Conservation (phyloP, 495 filamentous ascomycete genomes). For the Aspergillus conjunctus region DNA sequence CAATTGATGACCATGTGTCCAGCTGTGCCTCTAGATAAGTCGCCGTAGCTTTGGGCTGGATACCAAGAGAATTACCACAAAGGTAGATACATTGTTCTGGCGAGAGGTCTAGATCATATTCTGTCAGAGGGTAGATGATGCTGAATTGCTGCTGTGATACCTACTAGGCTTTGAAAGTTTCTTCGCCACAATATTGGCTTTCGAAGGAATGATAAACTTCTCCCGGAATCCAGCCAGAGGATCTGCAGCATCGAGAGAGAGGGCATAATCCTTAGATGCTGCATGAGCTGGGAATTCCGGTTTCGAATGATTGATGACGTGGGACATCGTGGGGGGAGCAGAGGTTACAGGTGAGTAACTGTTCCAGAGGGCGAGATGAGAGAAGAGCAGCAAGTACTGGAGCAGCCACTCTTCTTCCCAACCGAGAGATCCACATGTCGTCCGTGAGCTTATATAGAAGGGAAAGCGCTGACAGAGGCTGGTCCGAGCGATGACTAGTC, state of each 20-base stretch:
- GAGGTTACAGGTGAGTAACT: neutral
- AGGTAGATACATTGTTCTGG: slow-evolving; percentile 70
- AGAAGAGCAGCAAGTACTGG: neutral
- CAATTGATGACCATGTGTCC: slow-evolving; percentile 85
- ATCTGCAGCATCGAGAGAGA: slow-evolving; percentile 68
- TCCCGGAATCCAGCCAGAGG: slow-evolving; percentile 63
- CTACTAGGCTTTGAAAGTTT: slow-evolving; percentile 55
- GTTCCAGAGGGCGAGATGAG: neutral
- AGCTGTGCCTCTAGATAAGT: slow-evolving; percentile 77
- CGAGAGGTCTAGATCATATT: slow-evolving; percentile 37
- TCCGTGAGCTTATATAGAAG: neutral
- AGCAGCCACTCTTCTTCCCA: neutral
- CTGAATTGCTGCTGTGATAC: slow-evolving; percentile 5
- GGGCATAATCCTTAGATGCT: slow-evolving; percentile 57
- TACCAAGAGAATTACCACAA: slow-evolving; percentile 91
- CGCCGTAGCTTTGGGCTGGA: slow-evolving; percentile 77
- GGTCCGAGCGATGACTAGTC: neutral
- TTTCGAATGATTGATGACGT: slow-evolving; percentile 27
- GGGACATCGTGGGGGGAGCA: slow-evolving; percentile 19
- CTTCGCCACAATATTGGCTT: slow-evolving; percentile 70
- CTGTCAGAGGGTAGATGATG: slow-evolving; percentile 19
- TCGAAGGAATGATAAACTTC: slow-evolving; percentile 85
- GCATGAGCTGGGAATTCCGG: slow-evolving; percentile 42
- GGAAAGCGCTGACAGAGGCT: neutral
- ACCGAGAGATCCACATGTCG: neutral